Evolutionary conservation across 805 yeast genomes (phyloP).

Genomic region (Nakazawaea ishiwadae): DNA sequence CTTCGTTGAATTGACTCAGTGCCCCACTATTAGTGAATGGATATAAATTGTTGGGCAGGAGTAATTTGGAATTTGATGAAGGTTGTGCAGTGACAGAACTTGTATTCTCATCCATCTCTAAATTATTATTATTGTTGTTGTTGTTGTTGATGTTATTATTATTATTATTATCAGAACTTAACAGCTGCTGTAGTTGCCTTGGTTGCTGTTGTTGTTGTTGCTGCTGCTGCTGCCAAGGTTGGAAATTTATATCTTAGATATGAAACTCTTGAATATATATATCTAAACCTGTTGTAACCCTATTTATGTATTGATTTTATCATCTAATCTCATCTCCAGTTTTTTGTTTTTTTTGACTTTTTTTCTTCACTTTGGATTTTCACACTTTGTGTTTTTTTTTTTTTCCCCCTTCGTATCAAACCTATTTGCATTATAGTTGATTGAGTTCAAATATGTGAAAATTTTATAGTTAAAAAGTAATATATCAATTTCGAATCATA

Average conservation of each 20-base stretch:
- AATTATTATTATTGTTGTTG: too few species aligned
- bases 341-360: neutral
- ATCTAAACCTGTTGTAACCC: neutral
- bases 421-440: too few species aligned
- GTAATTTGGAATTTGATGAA: neutral
- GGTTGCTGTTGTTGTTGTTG: neutral
- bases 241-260: neutral
- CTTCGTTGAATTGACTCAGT: constrained; percentile 13
- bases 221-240: constrained; percentile 4
- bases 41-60: neutral
- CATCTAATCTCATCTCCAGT: too few species aligned
- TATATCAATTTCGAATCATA: too few species aligned
- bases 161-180: too few species aligned
- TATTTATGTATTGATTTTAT: neutral
- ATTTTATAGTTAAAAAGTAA: too few species aligned
- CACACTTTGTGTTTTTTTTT: neutral
- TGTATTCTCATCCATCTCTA: too few species aligned
- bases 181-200: neutral
- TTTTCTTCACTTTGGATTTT: neutral
- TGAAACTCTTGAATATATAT: neutral
- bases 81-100: too few species aligned
- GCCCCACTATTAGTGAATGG: constrained; percentile 3
- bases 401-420: too few species aligned
- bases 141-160: too few species aligned
- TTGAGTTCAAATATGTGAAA: too few species aligned